Evolutionary conservation across 352 stramenopile species (phyloP).

Genomic region (Phytophthora brassicae): DNA sequence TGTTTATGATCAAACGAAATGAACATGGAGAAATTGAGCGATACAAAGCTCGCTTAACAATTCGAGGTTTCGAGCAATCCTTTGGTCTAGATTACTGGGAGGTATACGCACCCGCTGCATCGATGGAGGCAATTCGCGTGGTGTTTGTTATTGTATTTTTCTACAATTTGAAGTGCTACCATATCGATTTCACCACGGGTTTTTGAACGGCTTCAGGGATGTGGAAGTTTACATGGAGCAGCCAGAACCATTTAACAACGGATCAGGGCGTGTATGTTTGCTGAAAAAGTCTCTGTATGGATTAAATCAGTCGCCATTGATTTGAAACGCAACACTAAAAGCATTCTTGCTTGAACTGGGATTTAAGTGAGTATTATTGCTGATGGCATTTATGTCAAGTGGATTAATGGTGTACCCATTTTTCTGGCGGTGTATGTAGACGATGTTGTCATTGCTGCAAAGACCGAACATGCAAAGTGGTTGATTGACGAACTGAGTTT

Average conservation of each 20-base stretch:
- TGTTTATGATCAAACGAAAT: not conserved
- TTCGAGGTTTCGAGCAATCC: constrained; percentile 3
- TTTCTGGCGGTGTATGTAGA: not conserved
- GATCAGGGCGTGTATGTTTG: not conserved
- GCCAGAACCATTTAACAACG: not conserved
- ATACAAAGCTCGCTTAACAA: not conserved
- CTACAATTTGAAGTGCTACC: not conserved
- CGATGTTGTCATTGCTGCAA: not conserved
- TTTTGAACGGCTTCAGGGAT: not conserved
- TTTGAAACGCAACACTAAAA: constrained; percentile 1
- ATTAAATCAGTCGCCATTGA: not conserved
- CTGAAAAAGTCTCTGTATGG: constrained; percentile 1
- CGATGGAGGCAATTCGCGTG: not conserved
- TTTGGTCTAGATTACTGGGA: constrained; percentile 7
- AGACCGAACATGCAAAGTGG: not conserved
- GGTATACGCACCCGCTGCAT: not conserved
- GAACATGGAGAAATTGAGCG: constrained; percentile 1
- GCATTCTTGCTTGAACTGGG: not conserved
- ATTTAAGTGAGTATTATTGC: not conserved
- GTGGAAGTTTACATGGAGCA: constrained; percentile 2
- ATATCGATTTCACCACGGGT: constrained; percentile 1
- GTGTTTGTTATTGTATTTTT: not conserved
- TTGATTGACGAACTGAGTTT: not conserved
- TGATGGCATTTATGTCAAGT: not conserved
- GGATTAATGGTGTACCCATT: constrained; percentile 1